Base-by-base conservation (phyloP, 768 basidiomycete species). In the Phlebiopsis flavidoalba region DNA sequence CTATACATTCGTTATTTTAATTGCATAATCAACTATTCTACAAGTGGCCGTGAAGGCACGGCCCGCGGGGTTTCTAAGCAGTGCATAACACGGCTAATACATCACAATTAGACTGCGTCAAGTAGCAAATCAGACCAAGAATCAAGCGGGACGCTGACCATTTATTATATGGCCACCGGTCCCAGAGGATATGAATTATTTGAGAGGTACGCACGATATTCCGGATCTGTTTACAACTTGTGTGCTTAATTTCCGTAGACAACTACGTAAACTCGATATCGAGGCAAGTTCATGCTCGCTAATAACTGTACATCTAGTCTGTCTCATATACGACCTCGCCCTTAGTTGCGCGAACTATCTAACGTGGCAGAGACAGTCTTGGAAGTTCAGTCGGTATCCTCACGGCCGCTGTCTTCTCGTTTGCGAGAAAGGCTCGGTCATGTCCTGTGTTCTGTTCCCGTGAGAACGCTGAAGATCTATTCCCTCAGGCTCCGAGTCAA, bases 341-440 rank as follows among this genome's bases (percentile, higher is more conserved):
- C 35, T 19, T 66, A 89, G 84, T 78, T 89, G 14, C 81, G 86
- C 54, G 85, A 86, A 67, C 87, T 89, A 67, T 82, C 84, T 51
- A 87, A 88, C 66, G 85, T 85, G n/a, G 80, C 86, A n/a, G n/a
- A 82, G 87, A 45, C 87, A 88, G 67, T n/a, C 78, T 89, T 0
- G 88, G 88, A 22, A 87, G 85, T 55, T 88, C 86, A 8, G 85
- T 87, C 21, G 86, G 85, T 8, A 86, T 89, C 56, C 77, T 89
- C 5, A 86, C 87, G 15, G 87, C 86, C 17, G n/a, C n/a, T n/a
- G n/a, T 80, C 86, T 1, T 87, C 80, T 69, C 81, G 83, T 65
- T 79, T 90, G 36, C 83, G 88, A 7, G 82, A 84, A 63, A 79
- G 86, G 6, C 75, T 89, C 19, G 80, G 83, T 6, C 84, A 84